A percentile compares a stretch with the other conserved stretches of the same genome.
Conservation (phyloP, 1,284 basidiomycete species). For the Puccinia triticina region DNA sequence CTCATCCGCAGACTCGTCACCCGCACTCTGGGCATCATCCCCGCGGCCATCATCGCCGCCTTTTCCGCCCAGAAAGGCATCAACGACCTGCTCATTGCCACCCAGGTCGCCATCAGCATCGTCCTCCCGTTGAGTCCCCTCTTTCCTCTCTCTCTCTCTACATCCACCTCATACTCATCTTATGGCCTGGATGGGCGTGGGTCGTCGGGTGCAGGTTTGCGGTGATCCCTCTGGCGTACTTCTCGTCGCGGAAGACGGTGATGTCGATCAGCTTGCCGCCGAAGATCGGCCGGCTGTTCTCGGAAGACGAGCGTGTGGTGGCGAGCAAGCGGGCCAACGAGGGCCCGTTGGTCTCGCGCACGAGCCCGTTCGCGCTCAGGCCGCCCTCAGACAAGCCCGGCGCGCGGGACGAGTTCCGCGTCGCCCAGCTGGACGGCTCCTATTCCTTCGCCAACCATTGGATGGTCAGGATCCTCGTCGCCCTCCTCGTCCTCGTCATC, state of each 20-base stretch:
- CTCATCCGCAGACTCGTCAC: conserved; percentile 40
- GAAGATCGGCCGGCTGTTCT: background rate
- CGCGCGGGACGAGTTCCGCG: background rate
- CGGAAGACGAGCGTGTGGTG: background rate
- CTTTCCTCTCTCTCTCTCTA: background rate
- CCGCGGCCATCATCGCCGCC: conserved; percentile 27
- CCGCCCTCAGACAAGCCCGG: background rate
- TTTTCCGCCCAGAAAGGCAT: conserved; percentile 28
- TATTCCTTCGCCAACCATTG: conserved; percentile 32
- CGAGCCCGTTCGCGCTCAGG: background rate
- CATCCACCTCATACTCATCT: background rate
- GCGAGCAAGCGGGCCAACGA: background rate
- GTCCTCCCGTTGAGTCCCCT: conserved; percentile 45
- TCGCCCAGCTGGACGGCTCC: background rate
- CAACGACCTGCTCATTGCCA: conserved; percentile 27
- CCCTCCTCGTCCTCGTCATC: conserved; percentile 4
- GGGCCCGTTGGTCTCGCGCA: background rate
- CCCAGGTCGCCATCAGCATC: conserved; percentile 44
- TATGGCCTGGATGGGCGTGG: background rate
- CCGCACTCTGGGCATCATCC: conserved; percentile 39
- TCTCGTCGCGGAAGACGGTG: conserved; percentile 13
- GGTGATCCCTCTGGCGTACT: conserved; percentile 37
- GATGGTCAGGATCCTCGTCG: background rate
- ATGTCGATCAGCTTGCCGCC: conserved; percentile 24
- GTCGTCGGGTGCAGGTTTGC: conserved; percentile 12